These are phyloP conservation scores for Metschnikowia vanudenii DNA, from an alignment of 805 yeast genomes.

Conservation along the genomic window DNA sequence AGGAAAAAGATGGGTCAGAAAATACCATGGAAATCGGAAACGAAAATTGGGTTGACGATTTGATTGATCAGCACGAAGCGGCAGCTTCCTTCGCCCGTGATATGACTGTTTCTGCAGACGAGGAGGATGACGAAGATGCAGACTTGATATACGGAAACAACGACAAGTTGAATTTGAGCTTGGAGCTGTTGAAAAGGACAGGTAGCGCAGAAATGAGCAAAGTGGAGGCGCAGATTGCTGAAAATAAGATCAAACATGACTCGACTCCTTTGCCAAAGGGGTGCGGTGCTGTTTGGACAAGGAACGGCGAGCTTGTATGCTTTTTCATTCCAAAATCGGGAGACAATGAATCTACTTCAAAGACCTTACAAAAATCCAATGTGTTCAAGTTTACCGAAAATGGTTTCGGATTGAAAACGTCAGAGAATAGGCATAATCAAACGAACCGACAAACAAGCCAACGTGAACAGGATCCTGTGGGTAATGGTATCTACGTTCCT, in stretches of 20 bases:
- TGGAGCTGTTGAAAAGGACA: slow-evolving; percentile 5
- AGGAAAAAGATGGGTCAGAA: slow-evolving; percentile 19
- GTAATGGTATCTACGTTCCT: slow-evolving; percentile 1
- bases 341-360: slow-evolving; percentile 31
- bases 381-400: slow-evolving; percentile 44
- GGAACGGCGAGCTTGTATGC: slow-evolving; percentile 74
- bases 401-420: slow-evolving; percentile 42
- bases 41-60: slow-evolving; percentile 45
- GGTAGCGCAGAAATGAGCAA: not conserved
- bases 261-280: slow-evolving; percentile 91
- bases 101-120: slow-evolving; percentile 23
- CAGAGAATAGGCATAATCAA: not conserved
- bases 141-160: slow-evolving; percentile 42
- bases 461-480: not conserved
- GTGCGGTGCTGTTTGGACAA: slow-evolving; percentile 89
- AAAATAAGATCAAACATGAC: slow-evolving; percentile 37
- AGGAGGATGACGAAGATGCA: slow-evolving; percentile 28
- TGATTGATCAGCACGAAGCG: slow-evolving; percentile 37
- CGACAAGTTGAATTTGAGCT: slow-evolving; percentile 21
- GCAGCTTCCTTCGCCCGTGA: slow-evolving; percentile 18
- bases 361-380: slow-evolving; percentile 48
- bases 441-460: not conserved
- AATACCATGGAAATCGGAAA: slow-evolving; percentile 34
- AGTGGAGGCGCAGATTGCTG: not conserved
- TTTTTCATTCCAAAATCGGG: slow-evolving; percentile 64